These are phyloP conservation scores for Diaporthe sp. DNA, from an alignment of 2,329 filamentous ascomycete genomes.

Conservation along the genomic window DNA sequence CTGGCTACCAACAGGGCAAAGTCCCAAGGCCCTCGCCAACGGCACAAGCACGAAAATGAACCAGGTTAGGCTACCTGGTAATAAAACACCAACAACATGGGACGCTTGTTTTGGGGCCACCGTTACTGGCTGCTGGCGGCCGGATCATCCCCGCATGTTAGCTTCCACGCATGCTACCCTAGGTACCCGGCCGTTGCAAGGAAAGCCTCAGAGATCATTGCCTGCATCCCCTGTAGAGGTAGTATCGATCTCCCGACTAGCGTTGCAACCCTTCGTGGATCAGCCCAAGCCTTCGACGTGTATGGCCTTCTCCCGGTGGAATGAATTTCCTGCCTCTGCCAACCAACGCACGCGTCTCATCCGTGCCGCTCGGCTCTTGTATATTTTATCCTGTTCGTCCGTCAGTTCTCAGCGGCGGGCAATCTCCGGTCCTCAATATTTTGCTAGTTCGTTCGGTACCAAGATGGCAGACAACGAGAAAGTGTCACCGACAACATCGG, in stretches of 20 bases:
- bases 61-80: background rate
- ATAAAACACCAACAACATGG: background rate
- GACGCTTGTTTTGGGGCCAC: background rate
- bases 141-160: slow-evolving; percentile 11
- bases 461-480: slow-evolving; percentile 30
- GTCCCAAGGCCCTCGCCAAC: background rate
- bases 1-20: background rate
- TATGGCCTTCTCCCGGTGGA: slow-evolving; percentile 8
- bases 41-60: background rate
- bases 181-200: background rate
- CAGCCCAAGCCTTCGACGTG: background rate
- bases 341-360: background rate
- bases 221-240: slow-evolving; percentile 10
- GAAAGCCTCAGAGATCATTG: background rate
- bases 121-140: background rate
- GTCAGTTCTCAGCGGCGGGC: background rate
- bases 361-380: too few species aligned
- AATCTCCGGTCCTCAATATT: background rate
- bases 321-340: slow-evolving; percentile 9
- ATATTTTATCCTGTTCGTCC: background rate
- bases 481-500: background rate
- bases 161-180: background rate
- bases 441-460: background rate
- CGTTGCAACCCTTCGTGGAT: slow-evolving; percentile 6
- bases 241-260: slow-evolving; percentile 18